Base-by-base conservation (phyloP, 164 flowering plant species). In the Magnolia changhungtana region DNA sequence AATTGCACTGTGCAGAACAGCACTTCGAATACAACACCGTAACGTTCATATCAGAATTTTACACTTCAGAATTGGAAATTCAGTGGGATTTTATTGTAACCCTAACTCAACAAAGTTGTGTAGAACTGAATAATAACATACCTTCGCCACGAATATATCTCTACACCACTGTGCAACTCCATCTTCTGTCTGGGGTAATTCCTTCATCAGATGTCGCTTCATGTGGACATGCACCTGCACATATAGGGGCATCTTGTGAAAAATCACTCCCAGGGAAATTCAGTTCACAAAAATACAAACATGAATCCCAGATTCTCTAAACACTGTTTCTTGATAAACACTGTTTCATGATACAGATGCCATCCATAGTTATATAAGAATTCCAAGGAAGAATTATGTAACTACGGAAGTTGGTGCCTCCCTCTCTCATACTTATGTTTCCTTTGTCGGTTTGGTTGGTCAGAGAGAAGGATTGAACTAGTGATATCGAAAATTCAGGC, bases 81-180 rank as follows among this genome's bases (percentile, higher is more conserved):
- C 49, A 10, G 29, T 16, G 71, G 18, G 21, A 61, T 13, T 72
- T 64, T 20, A 77, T 1, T 18, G 55, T 18, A 50, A 23, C 10
- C 37, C 45, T 11, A 61, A 55, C 55, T 37, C 16, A 70, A 68
- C 19, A 61, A 37, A 37, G 10, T 65, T 23, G n/a, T 13, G 72
- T 13, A 59, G 72, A 74, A 21, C 65, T n/a, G 9, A 78, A 69
- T 50, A 23, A 27, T 68, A 37, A 11, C 69, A 31, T 87, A 86
- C 98, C 97, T 95, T 95, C 70, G 88, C 87, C 70, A 93, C 87
- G 83, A 93, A 93, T 8, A 81, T 72, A 80, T 95, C 94, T 85
- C 72, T 88, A 77, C 98, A 95, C 98, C 98, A 95, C 59, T 93
- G 92, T 20, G 93, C 84, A 80, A 93, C 88, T 19, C 83, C 98